Base-by-base conservation (phyloP, 495 filamentous ascomycete genomes). In the Aspergillus olivimuriae region DNA sequence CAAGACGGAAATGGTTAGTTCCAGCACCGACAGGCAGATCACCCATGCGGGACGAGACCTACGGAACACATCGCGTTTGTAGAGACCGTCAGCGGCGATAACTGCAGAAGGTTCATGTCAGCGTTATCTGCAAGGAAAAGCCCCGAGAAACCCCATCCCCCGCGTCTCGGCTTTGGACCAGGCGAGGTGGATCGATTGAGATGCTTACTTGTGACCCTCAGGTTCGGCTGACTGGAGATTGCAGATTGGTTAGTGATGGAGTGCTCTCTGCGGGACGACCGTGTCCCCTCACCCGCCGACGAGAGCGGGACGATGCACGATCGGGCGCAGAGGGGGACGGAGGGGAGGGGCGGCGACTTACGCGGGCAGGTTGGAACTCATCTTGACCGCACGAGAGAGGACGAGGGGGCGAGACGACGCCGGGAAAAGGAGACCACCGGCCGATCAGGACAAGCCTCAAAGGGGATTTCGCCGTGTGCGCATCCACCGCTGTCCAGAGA, bases 61-160 rank as follows among this genome's bases (percentile, higher is more conserved):
- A 97, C 92, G 78, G 69, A 99, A 95, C 48, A 99, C 89, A 89
- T 99, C 92, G 53, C 92, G 82, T 70, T 96, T 97, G 76, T 96
- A 95, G 49, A 99, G 76, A 35, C 94, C 89, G 74, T 99, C 92
- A 48, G 92, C 92, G 52, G 92, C 92, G 73, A 99, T 95, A 66
- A 99, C 92, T 94, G 50, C 52, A 35, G 10, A 14, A 54, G 52
- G n/a, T 48, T 37, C 20, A 31, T 11, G 48, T 62, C 39, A 60
- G 55, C 54, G 33, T 47, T 38, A 23, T 43, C 32, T 48, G 36
- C 24, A 50, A 32, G 33, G 31, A 41, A 41, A 48, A 51, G 51
- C 52, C 52, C 57, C 52, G 57, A 52, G 39, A 34, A 34, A 53
- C 46, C 15, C 12, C 16, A 2, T 39, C 50, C 44, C 33, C 23